phyloP scores from a whole-genome alignment of 768 basidiomycete genomes.

The Hypholoma fasciculare region DNA sequence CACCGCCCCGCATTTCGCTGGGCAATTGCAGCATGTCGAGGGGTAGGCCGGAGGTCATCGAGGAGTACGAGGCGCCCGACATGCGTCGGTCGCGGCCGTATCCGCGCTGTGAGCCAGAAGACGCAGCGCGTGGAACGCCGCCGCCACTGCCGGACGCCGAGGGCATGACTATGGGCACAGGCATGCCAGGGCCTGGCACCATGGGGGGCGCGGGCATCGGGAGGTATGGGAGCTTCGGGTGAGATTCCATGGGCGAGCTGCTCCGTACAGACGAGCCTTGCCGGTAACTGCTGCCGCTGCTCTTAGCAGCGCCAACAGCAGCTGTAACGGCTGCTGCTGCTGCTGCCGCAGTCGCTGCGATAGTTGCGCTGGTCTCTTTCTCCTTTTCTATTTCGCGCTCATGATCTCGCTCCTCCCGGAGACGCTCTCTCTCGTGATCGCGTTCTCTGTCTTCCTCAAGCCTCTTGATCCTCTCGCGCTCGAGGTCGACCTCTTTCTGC shows the following conservation, averaged over 20 bases:
- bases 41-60: constrained; percentile 10
- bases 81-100: constrained; percentile 2
- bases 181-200: constrained; percentile 3
- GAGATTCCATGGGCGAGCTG: not conserved
- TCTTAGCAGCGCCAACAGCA: constrained; percentile 8
- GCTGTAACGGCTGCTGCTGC: constrained; percentile 3
- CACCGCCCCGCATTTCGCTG: constrained; percentile 5
- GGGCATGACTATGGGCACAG: not conserved
- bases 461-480: constrained; percentile 12
- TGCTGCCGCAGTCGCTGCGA: constrained; percentile 13
- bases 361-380: constrained; percentile 6
- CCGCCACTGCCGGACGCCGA: not conserved
- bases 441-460: constrained; percentile 14
- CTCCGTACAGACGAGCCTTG: constrained; percentile 3
- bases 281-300: constrained; percentile 3
- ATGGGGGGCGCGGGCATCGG: constrained; percentile 24
- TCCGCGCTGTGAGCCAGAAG: constrained; percentile 14
- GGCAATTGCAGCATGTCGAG: constrained; percentile 19
- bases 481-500: constrained; percentile 11
- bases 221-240: constrained; percentile 17
- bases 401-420: constrained; percentile 12
- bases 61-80: constrained; percentile 16
- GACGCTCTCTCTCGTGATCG: constrained; percentile 12
- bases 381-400: constrained; percentile 11
- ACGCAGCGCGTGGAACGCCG: constrained; percentile 14